Evolutionary conservation across 2,329 filamentous ascomycete species (phyloP), one percentile per base, ranked within the genome.

Genomic region (Pseudovirgaria hyperparasitica): DNA sequence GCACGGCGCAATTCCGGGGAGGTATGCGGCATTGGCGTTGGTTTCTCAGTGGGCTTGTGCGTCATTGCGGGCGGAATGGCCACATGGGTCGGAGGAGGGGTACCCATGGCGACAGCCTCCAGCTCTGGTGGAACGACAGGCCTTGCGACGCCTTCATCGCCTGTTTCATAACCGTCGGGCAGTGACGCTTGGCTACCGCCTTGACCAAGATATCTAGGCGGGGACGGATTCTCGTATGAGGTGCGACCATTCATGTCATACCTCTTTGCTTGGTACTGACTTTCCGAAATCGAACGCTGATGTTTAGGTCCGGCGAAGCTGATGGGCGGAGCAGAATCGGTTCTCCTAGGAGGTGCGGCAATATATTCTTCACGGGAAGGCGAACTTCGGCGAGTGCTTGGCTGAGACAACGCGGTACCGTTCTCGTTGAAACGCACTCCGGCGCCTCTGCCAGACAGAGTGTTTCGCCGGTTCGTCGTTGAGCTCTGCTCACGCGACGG

Each of bases 1-100:
- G 81, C 82, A 37, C 75, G 75, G 35, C 81, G 76, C 42, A 87
- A 63, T 46, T 90, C 82, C 9, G 79, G 71, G 16, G 82, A 76
- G 31, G 82, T 72, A 40, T 80, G 73, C 0, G 81, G 81, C 35
- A 72, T 72, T 32, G 69, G 73, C 2, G 65, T 62, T 5, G 85
- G 85, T 25, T 72, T 68, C 27, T 77, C 69, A 33, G 78, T 72
- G 9, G 85, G 72, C 19, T 68, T 66, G 51, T 93, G 82, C 25
- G 73, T 69, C 49, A 94, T 87, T 8, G 72, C 73, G 3, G 87
- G 87, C 1, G 87, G 86, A 5, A 66, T 62, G 5, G 70, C 71
- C 12, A 94, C 84, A 6, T 82, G 82, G 38, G 81, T 77, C 2
- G 81, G 82, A 5, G 79, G 55, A 8, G 50, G 52, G 16, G 47